Conservation (phyloP, 2,329 filamentous ascomycete genomes). For the Nigrospora sphaerica region DNA sequence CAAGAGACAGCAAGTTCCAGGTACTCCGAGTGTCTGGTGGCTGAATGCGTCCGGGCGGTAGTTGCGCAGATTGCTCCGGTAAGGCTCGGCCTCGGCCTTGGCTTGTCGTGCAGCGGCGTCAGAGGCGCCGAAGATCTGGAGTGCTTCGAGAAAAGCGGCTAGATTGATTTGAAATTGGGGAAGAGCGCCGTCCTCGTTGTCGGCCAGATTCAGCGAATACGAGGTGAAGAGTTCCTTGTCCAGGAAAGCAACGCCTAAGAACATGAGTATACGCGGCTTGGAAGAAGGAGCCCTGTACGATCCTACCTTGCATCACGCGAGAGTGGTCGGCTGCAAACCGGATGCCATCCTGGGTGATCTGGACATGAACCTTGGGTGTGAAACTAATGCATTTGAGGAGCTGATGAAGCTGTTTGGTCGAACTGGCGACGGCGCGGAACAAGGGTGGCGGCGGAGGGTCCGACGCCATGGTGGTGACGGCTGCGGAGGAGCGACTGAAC, state of each 20-base stretch:
- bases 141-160: conserved; percentile 78
- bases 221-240: conserved; percentile 84
- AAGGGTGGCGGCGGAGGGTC: conserved; percentile 36
- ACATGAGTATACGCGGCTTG: not conserved
- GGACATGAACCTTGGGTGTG: conserved; percentile 52
- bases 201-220: conserved; percentile 60
- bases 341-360: conserved; percentile 78
- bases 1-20: conserved; percentile 77
- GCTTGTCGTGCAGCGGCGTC: conserved; percentile 53
- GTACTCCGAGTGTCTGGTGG: conserved; percentile 73
- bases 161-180: conserved; percentile 84
- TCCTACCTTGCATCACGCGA: conserved; percentile 80
- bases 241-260: conserved; percentile 67
- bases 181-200: conserved; percentile 35
- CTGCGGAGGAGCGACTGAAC: no score
- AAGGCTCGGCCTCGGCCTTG: conserved; percentile 52
- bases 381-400: conserved; percentile 52
- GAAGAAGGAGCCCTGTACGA: not conserved
- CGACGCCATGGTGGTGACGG: conserved; percentile 7
- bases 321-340: conserved; percentile 84
- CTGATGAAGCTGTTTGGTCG: conserved; percentile 67
- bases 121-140: conserved; percentile 91
- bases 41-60: conserved; percentile 70
- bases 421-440: conserved; percentile 71
- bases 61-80: conserved; percentile 54